Conservation (phyloP, 495 filamentous ascomycete species). For the Aspergillus olivimuriae region DNA sequence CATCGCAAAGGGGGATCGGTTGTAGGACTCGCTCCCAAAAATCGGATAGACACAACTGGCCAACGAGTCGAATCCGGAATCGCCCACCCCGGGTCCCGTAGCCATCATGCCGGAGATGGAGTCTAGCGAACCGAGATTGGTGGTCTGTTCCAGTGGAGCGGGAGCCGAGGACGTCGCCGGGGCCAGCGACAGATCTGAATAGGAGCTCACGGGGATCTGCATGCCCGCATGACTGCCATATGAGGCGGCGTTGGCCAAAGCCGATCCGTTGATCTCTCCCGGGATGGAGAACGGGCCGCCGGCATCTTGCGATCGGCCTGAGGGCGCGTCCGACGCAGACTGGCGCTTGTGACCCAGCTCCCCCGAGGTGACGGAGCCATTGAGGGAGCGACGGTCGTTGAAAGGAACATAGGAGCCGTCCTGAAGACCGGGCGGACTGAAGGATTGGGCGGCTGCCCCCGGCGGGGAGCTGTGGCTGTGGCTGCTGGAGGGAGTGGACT, state of each 20-base stretch:
- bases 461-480: conserved; percentile 14
- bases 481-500: conserved; percentile 11
- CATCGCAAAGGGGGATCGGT: conserved; percentile 81
- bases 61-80: conserved; percentile 54
- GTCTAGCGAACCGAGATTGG: conserved; percentile 18
- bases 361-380: conserved; percentile 10
- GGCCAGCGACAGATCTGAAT: conserved; percentile 22
- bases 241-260: conserved; percentile 13
- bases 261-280: conserved; percentile 19
- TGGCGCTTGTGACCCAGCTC: conserved; percentile 10
- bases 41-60: conserved; percentile 69
- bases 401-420: conserved; percentile 5
- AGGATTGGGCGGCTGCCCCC: conserved; percentile 9
- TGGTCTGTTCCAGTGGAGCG: conserved; percentile 10
- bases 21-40: conserved; percentile 74
- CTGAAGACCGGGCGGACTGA: conserved; percentile 14
- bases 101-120: conserved; percentile 26
- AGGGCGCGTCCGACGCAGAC: conserved; percentile 6
- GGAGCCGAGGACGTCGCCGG: conserved; percentile 13
- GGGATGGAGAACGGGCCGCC: conserved; percentile 21
- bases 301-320: conserved; percentile 8
- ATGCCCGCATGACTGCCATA: conserved; percentile 18
- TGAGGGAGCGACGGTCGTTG: conserved; percentile 7
- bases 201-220: conserved; percentile 21
- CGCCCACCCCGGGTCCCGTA: conserved; percentile 30